Base-by-base conservation (phyloP, 2,329 filamentous ascomycete species). In the Trichoderma guizhouense region DNA sequence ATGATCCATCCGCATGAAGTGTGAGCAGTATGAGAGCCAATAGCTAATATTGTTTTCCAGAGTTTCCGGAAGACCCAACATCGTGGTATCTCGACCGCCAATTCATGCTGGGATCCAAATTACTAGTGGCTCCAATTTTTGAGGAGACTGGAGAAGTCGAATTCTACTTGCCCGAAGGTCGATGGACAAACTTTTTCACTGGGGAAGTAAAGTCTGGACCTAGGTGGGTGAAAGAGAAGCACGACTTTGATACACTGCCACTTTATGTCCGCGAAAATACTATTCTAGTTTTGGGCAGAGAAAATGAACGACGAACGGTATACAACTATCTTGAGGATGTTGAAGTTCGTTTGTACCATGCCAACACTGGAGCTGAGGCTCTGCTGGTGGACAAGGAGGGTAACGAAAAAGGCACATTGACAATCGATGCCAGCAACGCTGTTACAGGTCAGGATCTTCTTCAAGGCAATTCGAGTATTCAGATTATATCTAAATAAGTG, bases 1-100 rank as follows among this genome's bases (percentile, higher is more conserved):
- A 60, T 34, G 28, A n/a, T 18, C 15, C 36, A 2, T 60, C 3
- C 1, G 18, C 28, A 28, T 28, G 6, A 12, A 34, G 8, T 14
- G 28, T n/a, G 30, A n/a, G 28, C n/a, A 14, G 0, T 34, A 21
- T 18, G 7, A 21, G 30, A 4, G 5, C 9, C 57, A 21, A 1
- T 21, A 0, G 8, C 30, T 60, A 24, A 60, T 30, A 15, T 21
- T 60, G 1, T 2, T 60, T 34, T 14, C 12, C 11, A 60, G 91
- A 93, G 80, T 93, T 93, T 76, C 91, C 90, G 2, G 85, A 89
- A 2, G 92, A 94, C 76, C 86, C 87, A n/a, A 92, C 89, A 5
- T 83, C 87, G 0, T 93, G 91, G 87, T 85, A 84, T 66, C 84
- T 92, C 60, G 91, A 94, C 79, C 87, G 89, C 36, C 89, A 93